phyloP scores from a whole-genome alignment of 78 protist species.

The Capsaspora owczarzaki region DNA sequence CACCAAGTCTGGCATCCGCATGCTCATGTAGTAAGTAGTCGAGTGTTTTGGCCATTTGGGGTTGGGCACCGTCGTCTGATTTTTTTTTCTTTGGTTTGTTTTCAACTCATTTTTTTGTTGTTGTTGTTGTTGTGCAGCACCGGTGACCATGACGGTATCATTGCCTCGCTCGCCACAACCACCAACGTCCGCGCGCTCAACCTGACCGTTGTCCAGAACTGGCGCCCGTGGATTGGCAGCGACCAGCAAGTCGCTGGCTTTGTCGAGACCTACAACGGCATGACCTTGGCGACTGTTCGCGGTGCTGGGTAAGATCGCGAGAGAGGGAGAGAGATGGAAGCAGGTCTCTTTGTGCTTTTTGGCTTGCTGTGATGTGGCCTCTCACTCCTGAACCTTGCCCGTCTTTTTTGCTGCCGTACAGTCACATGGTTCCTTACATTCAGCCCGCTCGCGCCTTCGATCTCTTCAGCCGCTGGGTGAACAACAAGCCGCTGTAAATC shows the following conservation, averaged over 20 bases:
- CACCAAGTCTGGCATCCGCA: neutral
- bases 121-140: neutral
- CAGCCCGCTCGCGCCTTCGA: conserved; percentile 3
- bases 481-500: neutral
- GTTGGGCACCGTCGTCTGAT: too few species aligned
- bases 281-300: neutral
- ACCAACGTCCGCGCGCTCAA: neutral
- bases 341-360: too few species aligned
- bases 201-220: neutral
- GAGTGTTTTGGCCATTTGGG: too few species aligned
- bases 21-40: conserved; percentile 21
- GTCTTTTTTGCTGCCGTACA: neutral
- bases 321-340: neutral
- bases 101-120: too few species aligned
- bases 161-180: conserved; percentile 21
- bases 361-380: too few species aligned
- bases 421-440: neutral
- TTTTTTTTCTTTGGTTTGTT: too few species aligned
- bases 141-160: conserved; percentile 26
- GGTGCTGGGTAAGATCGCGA: neutral
- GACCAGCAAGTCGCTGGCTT: neutral
- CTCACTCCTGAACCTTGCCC: too few species aligned
- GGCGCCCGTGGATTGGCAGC: neutral
- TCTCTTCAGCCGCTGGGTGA: neutral
- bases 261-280: neutral